Evolutionary conservation across 192 early-diverging fungal genomes (phyloP).

Genomic region (Spizellomyces sp.): DNA sequence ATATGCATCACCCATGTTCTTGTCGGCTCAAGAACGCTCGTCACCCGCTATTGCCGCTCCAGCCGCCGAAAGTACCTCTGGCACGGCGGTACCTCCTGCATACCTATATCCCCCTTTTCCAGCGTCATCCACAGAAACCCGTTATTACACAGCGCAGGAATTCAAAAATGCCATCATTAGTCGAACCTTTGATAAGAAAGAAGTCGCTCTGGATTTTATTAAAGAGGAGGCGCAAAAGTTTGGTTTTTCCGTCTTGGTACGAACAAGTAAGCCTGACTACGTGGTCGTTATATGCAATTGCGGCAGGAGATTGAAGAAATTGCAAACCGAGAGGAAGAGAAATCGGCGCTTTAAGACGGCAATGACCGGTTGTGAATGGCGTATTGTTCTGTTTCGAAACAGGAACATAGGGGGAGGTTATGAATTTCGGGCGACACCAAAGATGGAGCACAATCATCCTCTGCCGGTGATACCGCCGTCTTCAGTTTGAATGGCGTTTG

Average conservation of each 20-base stretch:
- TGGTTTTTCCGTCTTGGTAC: conserved; percentile 35
- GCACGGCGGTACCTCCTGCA: too few relatives aligned
- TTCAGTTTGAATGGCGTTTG: too few relatives aligned
- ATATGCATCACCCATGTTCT: too few relatives aligned
- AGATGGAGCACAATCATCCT: conserved; percentile 41
- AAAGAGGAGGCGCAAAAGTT: conserved; percentile 23
- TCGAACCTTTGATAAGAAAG: conserved; percentile 3
- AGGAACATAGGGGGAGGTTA: conserved; percentile 4
- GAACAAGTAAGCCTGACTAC: conserved; percentile 34
- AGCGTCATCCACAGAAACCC: too few relatives aligned
- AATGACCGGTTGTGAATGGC: conserved; percentile 39
- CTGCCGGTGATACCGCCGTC: conserved; percentile 12
- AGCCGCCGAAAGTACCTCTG: too few relatives aligned
- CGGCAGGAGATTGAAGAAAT: conserved; percentile 30
- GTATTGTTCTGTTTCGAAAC: conserved; percentile 27
- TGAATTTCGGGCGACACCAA: conserved; percentile 35
- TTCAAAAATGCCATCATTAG: too few relatives aligned
- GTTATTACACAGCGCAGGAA: too few relatives aligned
- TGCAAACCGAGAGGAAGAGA: conserved; percentile 33
- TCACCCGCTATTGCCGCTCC: too few relatives aligned
- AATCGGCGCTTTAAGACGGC: conserved; percentile 38
- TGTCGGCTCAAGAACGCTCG: too few relatives aligned
- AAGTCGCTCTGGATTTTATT: conserved; percentile 27
- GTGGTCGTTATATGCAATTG: conserved; percentile 42
- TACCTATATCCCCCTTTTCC: too few relatives aligned